phyloP scores from a whole-genome alignment of 73 alveolate genomes.

The Symbiodinium natans region DNA sequence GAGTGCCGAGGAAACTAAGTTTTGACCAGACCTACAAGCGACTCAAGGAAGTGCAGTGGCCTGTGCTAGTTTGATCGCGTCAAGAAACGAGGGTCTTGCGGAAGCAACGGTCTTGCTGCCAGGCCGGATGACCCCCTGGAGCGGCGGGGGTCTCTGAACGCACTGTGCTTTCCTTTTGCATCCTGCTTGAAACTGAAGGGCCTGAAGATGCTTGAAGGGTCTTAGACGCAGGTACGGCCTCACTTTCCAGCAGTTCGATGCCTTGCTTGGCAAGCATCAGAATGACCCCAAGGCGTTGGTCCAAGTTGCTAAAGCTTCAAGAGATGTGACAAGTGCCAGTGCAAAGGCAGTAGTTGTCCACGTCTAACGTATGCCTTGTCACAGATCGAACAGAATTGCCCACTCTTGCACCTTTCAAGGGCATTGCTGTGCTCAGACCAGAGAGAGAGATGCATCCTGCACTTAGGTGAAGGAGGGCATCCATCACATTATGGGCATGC shows the following conservation, averaged over 20 bases:
- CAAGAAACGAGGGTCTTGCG: not conserved
- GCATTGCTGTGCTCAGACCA: no score
- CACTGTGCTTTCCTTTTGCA: not conserved
- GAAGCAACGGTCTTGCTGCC: not conserved
- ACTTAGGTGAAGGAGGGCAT: conserved; percentile 78
- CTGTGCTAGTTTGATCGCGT: not conserved
- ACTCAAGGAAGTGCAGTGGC: conserved; percentile 35
- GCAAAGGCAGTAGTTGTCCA: not conserved
- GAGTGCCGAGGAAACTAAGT: conserved; percentile 41
- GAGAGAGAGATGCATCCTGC: no score
- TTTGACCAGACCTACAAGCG: conserved; percentile 73
- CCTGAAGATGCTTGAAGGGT: not conserved
- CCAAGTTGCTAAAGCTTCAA: not conserved
- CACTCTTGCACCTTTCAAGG: no score
- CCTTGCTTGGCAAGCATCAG: conserved; percentile 46
- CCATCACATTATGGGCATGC: conserved; percentile 47
- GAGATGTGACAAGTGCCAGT: not conserved
- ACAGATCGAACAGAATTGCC: no score
- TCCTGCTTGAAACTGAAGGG: not conserved
- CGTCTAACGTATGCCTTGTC: no score
- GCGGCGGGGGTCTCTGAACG: not conserved
- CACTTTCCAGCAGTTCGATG: conserved; percentile 65
- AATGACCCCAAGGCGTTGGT: conserved; percentile 47
- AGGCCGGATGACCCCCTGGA: conserved; percentile 86
- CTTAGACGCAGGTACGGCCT: conserved; percentile 41